These are phyloP conservation scores for Vararia minispora DNA, from an alignment of 768 basidiomycete genomes.

Conservation along the genomic window DNA sequence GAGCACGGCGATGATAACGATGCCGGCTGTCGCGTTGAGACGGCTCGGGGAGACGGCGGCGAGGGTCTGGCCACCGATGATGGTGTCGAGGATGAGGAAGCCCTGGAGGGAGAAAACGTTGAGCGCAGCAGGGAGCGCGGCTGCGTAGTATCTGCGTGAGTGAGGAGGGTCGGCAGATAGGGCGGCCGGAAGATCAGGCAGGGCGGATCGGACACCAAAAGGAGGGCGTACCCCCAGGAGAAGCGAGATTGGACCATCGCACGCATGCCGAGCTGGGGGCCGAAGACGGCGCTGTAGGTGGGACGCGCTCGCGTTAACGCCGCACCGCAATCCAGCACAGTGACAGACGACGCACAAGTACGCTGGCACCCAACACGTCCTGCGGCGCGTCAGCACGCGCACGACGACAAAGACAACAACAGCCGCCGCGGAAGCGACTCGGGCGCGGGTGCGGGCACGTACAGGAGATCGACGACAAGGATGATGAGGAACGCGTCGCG, in stretches of 20 bases:
- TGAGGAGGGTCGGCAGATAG: neutral
- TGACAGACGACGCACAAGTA: slow-evolving; percentile 23
- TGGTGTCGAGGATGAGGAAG: slow-evolving; percentile 38
- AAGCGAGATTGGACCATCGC: slow-evolving; percentile 48
- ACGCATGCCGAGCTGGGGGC: slow-evolving; percentile 44
- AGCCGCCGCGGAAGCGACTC: no score
- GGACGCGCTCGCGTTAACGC: neutral
- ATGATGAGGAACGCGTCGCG: slow-evolving; percentile 30
- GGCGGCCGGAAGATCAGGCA: no score
- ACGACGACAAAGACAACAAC: neutral
- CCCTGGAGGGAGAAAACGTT: slow-evolving; percentile 36
- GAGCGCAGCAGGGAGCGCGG: slow-evolving; percentile 25
- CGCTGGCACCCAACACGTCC: slow-evolving; percentile 25
- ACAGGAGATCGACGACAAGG: slow-evolving; percentile 35
- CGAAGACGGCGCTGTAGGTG: slow-evolving; percentile 31
- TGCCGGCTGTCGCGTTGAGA: slow-evolving; percentile 25
- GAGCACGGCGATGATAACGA: slow-evolving; percentile 31
- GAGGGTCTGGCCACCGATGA: slow-evolving; percentile 38
- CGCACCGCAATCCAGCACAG: neutral
- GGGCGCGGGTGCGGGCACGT: slow-evolving; percentile 10
- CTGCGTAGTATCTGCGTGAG: slow-evolving; percentile 26
- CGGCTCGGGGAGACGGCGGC: slow-evolving; percentile 24
- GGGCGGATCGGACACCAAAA: no score
- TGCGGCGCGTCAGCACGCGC: slow-evolving; percentile 12
- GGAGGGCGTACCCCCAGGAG: slow-evolving; percentile 31